phyloP scores from a whole-genome alignment of 352 stramenopile genomes.

The Elongisporangium senticosum region DNA sequence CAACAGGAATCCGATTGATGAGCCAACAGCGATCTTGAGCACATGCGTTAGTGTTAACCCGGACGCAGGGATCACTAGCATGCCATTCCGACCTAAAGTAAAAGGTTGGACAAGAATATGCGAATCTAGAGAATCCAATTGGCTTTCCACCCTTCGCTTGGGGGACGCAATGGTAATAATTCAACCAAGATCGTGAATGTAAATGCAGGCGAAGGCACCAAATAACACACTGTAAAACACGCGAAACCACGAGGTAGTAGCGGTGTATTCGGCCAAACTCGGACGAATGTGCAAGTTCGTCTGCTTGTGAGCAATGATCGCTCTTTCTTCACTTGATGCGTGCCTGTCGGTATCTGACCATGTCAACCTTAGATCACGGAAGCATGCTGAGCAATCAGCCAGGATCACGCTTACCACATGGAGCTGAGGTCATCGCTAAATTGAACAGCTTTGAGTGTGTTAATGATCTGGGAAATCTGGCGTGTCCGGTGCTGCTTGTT shows the following conservation, averaged over 20 bases:
- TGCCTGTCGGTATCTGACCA: no score
- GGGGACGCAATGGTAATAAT: constrained; percentile 7
- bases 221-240: constrained; percentile 4
- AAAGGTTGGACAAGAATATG: not conserved
- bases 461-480: no score
- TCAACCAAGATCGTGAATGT: constrained; percentile 7
- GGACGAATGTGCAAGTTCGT: no score
- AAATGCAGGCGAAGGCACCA: constrained; percentile 7
- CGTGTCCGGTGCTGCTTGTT: no score
- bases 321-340: no score
- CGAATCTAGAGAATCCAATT: constrained; percentile 16
- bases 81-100: not conserved
- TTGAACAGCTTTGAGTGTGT: no score
- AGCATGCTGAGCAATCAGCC: no score
- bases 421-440: no score
- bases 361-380: no score
- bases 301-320: no score
- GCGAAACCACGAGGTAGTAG: constrained; percentile 5
- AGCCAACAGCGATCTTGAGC: not conserved
- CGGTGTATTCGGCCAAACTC: constrained; percentile 6
- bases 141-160: constrained; percentile 6
- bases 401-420: no score
- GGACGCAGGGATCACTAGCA: not conserved
- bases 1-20: not conserved
- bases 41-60: not conserved